These are phyloP conservation scores for Pelargonium nanum DNA, from an alignment of 345 rosid species.

Conservation along the genomic window DNA sequence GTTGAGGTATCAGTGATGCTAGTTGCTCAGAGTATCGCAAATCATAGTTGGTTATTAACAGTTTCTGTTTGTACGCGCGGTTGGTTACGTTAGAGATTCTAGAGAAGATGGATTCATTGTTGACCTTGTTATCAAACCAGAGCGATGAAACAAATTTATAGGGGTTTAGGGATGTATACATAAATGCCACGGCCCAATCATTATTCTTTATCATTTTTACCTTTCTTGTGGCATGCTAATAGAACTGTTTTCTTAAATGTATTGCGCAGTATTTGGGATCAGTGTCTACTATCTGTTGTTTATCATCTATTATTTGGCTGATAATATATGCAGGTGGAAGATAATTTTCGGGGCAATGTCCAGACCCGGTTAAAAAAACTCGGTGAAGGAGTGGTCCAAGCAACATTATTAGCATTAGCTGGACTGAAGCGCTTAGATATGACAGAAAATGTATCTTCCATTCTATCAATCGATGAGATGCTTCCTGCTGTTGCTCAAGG, in stretches of 20 bases:
- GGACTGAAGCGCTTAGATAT: slow-evolving; percentile 85
- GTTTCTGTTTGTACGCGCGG: not conserved
- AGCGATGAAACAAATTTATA: too few species aligned
- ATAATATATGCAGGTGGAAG: slow-evolving; percentile 49
- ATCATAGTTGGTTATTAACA: too few species aligned
- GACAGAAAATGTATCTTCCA: slow-evolving; percentile 75
- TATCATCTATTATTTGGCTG: slow-evolving; percentile 13
- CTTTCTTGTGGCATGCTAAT: too few species aligned
- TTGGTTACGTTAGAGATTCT: too few species aligned
- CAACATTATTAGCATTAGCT: slow-evolving; percentile 89
- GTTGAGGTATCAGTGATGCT: too few species aligned
- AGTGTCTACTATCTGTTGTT: slow-evolving; percentile 1
- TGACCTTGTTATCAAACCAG: too few species aligned
- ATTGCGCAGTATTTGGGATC: not conserved
- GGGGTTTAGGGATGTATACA: too few species aligned
- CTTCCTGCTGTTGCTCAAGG: slow-evolving; percentile 99
- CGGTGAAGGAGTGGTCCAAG: slow-evolving; percentile 69
- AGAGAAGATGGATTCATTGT: too few species aligned
- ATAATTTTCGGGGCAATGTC: slow-evolving; percentile 90
- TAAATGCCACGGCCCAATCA: too few species aligned
- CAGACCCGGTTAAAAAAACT: slow-evolving; percentile 91
- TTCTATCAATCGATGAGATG: slow-evolving; percentile 78
- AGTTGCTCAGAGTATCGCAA: not conserved
- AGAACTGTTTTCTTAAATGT: too few species aligned
- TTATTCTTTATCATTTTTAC: too few species aligned